These are phyloP conservation scores for Penicillium sp. DNA, from an alignment of 2,329 filamentous ascomycete genomes.

Conservation along the genomic window DNA sequence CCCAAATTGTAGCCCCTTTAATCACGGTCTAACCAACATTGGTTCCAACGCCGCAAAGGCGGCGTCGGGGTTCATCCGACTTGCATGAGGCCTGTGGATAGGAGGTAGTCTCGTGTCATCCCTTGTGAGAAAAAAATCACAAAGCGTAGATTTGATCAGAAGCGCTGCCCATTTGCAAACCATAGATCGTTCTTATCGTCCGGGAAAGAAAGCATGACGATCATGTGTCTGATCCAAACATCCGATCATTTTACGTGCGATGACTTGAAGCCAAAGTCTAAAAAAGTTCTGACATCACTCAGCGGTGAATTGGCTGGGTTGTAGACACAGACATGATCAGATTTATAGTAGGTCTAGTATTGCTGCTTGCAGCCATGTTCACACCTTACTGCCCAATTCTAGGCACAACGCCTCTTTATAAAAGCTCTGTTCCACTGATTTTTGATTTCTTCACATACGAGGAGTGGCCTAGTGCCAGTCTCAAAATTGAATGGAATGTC, in stretches of 20 bases:
- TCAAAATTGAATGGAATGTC: neutral
- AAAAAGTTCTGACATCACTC: neutral
- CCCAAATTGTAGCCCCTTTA: too few species aligned
- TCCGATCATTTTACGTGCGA: neutral
- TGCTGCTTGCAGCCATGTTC: too few species aligned
- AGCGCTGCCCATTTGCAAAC: too few species aligned
- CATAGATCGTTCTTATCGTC: neutral
- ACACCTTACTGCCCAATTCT: neutral
- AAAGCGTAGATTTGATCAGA: too few species aligned
- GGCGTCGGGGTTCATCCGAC: too few species aligned
- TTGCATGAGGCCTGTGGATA: too few species aligned
- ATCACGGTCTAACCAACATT: too few species aligned
- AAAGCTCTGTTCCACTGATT: neutral
- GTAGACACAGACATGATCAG: too few species aligned
- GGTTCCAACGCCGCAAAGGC: too few species aligned
- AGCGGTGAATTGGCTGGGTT: neutral
- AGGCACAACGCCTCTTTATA: neutral
- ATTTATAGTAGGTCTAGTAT: too few species aligned
- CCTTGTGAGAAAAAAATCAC: too few species aligned
- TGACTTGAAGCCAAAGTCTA: neutral
- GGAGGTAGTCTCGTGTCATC: too few species aligned
- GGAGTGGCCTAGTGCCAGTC: neutral
- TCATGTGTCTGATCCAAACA: neutral
- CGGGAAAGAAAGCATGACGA: neutral
- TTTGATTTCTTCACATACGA: neutral